Percentiles rank a stretch among this genome's conserved stretches.
Evolutionary conservation across 129 eudicot genomes (phyloP).

Genomic region (Chrysanthemum makinoi): DNA sequence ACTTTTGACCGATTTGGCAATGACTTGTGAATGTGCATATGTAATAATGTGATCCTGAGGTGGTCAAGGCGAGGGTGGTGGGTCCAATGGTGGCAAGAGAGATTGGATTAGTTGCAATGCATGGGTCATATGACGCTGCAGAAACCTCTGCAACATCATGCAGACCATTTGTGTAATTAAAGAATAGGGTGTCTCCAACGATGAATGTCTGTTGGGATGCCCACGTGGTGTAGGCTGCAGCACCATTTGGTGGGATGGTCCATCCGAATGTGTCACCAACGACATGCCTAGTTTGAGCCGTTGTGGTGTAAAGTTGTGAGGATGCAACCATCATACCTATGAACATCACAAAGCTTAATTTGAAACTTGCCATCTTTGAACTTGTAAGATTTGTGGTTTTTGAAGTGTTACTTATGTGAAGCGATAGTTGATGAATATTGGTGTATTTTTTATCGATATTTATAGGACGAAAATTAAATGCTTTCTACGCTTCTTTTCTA

Average conservation of each 20-base stretch:
- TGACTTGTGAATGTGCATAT: no score
- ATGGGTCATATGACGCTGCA: conserved; percentile 17
- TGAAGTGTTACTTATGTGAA: background rate
- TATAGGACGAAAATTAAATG: conserved; percentile 19
- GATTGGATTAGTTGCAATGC: conserved; percentile 28
- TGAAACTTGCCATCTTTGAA: conserved; percentile 7
- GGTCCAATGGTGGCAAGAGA: conserved; percentile 40
- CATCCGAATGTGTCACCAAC: no score
- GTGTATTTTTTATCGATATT: conserved; percentile 4
- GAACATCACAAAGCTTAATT: conserved; percentile 14
- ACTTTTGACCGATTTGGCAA: conserved; percentile 46
- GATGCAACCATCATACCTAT: conserved; percentile 31
- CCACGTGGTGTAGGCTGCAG: conserved; percentile 17
- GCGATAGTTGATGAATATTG: conserved; percentile 2
- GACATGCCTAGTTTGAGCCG: conserved; percentile 47
- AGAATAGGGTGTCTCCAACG: conserved; percentile 24
- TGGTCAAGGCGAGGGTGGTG: conserved; percentile 34
- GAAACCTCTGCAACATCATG: conserved; percentile 29
- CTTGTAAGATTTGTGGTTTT: background rate
- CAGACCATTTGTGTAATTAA: background rate
- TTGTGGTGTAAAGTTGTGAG: conserved; percentile 18
- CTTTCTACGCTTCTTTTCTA: conserved; percentile 6
- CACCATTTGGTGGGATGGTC: conserved; percentile 31
- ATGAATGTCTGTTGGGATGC: conserved; percentile 25
- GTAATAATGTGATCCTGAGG: no score